A percentile compares a stretch with the other conserved stretches of the same genome.
Evolutionary conservation across 371 early-diverging fungal genomes (phyloP).

Genomic region (Fennellomyces sp.): DNA sequence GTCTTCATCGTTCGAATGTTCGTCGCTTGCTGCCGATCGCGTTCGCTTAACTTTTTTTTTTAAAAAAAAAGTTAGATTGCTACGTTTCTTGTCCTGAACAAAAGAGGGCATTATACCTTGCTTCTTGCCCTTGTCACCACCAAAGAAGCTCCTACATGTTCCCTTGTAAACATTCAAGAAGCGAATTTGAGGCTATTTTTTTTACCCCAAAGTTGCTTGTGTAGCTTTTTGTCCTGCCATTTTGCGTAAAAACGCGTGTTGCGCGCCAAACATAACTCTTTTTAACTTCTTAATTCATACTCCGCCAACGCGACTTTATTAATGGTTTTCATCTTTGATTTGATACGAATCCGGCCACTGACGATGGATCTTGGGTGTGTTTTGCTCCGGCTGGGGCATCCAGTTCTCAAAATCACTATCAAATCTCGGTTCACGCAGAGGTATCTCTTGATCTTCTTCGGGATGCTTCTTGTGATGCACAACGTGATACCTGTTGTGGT

Average conservation of each 20-base stretch:
- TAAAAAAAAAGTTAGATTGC: too few species aligned
- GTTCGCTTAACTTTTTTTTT: too few species aligned
- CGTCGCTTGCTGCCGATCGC: not conserved
- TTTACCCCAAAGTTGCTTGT: slow-evolving; percentile 5
- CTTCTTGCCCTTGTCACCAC: not conserved
- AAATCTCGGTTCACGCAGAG: slow-evolving; percentile 1
- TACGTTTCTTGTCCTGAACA: too few species aligned
- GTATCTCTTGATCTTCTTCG: not conserved
- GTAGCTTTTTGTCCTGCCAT: slow-evolving; percentile 1
- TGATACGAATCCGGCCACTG: not conserved
- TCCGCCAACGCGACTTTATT: not conserved
- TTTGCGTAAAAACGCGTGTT: not conserved
- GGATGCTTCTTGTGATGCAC: slow-evolving; percentile 4
- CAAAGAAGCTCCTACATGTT: not conserved
- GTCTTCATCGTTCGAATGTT: not conserved
- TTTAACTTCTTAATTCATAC: too few species aligned
- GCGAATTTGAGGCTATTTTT: not conserved
- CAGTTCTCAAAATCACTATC: slow-evolving; percentile 24
- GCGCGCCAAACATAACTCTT: not conserved
- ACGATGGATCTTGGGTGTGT: not conserved
- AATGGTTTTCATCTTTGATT: not conserved
- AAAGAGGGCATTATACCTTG: too few species aligned
- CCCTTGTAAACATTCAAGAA: not conserved
- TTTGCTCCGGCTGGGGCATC: not conserved
- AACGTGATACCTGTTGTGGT: slow-evolving; percentile 7